These are phyloP conservation scores for Fraxinus ornus DNA, from an alignment of 305 asterid genomes.

Conservation along the genomic window DNA sequence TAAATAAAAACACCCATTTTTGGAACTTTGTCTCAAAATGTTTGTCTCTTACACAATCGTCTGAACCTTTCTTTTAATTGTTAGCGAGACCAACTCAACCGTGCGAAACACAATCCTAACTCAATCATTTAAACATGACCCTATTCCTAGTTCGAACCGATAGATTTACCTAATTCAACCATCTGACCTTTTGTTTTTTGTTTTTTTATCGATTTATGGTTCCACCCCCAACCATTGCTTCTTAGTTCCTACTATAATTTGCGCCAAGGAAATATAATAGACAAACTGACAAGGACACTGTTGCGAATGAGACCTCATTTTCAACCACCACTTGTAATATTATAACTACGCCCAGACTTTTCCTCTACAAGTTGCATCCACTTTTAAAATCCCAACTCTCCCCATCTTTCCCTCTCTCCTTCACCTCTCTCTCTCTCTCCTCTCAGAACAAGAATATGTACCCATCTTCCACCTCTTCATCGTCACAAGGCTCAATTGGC, in stretches of 20 bases:
- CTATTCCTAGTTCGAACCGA: not conserved
- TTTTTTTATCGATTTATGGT: too few relatives aligned
- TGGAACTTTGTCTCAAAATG: too few relatives aligned
- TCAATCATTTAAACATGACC: not conserved
- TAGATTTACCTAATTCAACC: not conserved
- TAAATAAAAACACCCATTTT: too few relatives aligned
- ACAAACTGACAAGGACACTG: not conserved
- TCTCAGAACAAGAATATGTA: constrained; percentile 35
- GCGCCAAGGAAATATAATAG: not conserved
- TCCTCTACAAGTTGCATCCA: constrained; percentile 31
- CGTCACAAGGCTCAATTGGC: constrained; percentile 57
- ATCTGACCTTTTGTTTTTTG: too few relatives aligned
- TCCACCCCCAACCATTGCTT: not conserved
- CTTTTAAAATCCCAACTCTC: constrained; percentile 28
- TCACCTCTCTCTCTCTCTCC: not conserved
- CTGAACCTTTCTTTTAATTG: too few relatives aligned
- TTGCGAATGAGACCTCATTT: not conserved
- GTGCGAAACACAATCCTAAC: not conserved
- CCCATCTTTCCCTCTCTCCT: not conserved
- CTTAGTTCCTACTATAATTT: too few relatives aligned
- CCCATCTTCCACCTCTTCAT: constrained; percentile 68
- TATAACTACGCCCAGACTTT: constrained; percentile 28
- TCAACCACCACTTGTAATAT: constrained; percentile 24
- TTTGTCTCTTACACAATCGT: too few relatives aligned
- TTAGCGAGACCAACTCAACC: too few relatives aligned